Percentiles rank a stretch among this genome's conserved stretches.
Conservation (phyloP, 345 rosid species). For the Dipteronia sinensis region DNA sequence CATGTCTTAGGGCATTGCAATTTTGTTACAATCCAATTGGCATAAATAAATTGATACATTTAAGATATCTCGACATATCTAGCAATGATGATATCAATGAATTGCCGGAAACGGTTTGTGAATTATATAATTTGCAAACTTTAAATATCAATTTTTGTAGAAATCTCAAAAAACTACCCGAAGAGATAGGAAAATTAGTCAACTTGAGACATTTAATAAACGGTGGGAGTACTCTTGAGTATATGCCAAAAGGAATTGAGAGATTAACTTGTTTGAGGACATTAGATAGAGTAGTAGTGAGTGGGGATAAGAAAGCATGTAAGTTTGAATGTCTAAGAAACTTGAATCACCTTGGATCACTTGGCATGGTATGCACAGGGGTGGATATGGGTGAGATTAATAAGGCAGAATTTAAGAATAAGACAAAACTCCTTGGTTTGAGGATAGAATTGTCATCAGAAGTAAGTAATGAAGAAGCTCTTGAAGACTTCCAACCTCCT, state of each 20-base stretch:
- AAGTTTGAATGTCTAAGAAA: background rate
- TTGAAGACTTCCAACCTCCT: conserved; percentile 7
- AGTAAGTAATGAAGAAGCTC: background rate
- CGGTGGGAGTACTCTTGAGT: fast-evolving
- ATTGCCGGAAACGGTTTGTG: background rate
- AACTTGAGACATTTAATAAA: background rate
- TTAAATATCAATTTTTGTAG: background rate
- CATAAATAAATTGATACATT: background rate
- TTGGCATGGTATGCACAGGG: background rate
- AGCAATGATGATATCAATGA: background rate
- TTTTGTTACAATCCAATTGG: background rate
- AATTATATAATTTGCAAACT: background rate
- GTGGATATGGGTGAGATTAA: background rate
- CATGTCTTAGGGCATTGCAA: background rate
- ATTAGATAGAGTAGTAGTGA: background rate
- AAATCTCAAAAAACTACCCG: background rate
- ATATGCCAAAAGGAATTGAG: background rate
- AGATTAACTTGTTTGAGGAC: background rate
- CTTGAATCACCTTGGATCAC: background rate
- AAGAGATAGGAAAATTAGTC: background rate
- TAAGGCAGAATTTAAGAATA: background rate
- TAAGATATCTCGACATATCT: background rate
- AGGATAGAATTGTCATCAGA: background rate
- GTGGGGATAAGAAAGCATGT: background rate
- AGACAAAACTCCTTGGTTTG: background rate